Conservation (phyloP, 1,284 basidiomycete genomes). For the Sanghuangporus sanghuang region DNA sequence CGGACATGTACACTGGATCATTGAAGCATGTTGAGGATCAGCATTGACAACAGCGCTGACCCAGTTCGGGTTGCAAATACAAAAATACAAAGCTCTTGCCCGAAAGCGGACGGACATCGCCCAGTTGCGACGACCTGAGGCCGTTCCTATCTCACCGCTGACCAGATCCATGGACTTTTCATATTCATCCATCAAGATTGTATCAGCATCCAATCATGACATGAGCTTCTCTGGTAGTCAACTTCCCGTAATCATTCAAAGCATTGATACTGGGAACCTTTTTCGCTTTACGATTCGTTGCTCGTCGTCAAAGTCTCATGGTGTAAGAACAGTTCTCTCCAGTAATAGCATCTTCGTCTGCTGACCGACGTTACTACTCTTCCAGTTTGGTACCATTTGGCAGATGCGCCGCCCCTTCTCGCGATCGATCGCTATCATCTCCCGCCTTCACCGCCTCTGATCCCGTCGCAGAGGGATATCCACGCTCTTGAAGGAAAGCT, state of each 20-base stretch:
- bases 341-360: neutral
- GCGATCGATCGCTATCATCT: conserved; percentile 2
- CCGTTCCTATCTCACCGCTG: neutral
- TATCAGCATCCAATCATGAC: neutral
- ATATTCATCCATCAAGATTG: neutral
- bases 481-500: neutral
- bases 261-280: neutral
- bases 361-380: neutral
- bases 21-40: too few species aligned
- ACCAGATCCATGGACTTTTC: neutral
- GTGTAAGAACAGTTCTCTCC: neutral
- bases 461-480: neutral
- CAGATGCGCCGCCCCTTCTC: neutral
- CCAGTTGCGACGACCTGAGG: neutral
- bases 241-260: neutral
- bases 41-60: too few species aligned
- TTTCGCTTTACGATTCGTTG: neutral
- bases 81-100: too few species aligned
- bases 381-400: neutral
- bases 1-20: too few species aligned
- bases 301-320: neutral
- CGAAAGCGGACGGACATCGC: neutral
- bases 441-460: neutral
- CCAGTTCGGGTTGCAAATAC: too few species aligned
- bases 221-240: neutral